Percentiles rank a stretch among this genome's conserved stretches.
These are phyloP conservation scores for Boeremia exigua DNA, from an alignment of 2,329 filamentous ascomycete genomes.

Conservation along the genomic window DNA sequence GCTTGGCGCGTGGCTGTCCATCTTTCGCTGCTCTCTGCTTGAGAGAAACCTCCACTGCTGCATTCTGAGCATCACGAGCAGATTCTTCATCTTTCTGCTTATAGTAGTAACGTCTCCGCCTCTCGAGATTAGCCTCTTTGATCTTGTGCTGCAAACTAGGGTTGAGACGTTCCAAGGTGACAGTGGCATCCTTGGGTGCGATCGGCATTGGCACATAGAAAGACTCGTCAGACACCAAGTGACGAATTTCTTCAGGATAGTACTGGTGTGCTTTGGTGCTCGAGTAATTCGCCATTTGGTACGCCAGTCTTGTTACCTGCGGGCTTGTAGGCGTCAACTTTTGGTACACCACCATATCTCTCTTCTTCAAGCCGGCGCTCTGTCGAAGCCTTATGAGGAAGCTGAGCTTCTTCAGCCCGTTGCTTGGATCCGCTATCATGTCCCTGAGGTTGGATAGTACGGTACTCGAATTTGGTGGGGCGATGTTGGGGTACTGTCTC, in stretches of 20 bases:
- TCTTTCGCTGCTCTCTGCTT: slow-evolving; percentile 11
- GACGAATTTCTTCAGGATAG: slow-evolving; percentile 39
- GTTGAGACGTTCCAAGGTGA: slow-evolving; percentile 31
- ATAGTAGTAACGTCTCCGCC: slow-evolving; percentile 20
- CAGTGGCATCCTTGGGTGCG: slow-evolving; percentile 38
- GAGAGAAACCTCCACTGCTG: slow-evolving; percentile 23
- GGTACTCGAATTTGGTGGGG: slow-evolving; percentile 60
- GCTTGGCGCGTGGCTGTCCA: slow-evolving; percentile 21
- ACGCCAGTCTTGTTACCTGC: slow-evolving; percentile 56
- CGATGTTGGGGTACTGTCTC: slow-evolving; percentile 47
- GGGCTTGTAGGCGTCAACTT: slow-evolving; percentile 54
- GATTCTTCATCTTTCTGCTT: slow-evolving; percentile 27
- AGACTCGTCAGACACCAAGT: slow-evolving; percentile 32
- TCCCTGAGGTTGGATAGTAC: slow-evolving; percentile 58
- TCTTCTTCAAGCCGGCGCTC: slow-evolving; percentile 51
- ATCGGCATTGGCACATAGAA: slow-evolving; percentile 24
- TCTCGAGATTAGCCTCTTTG: slow-evolving; percentile 23
- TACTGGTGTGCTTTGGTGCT: slow-evolving; percentile 39
- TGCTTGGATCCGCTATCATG: slow-evolving; percentile 53
- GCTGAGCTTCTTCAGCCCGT: slow-evolving; percentile 58
- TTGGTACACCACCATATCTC: slow-evolving; percentile 57
- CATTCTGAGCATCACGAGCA: slow-evolving; percentile 30
- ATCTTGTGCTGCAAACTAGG: slow-evolving; percentile 30
- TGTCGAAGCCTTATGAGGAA: slow-evolving; percentile 30
- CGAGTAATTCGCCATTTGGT: slow-evolving; percentile 56